Base-by-base conservation (phyloP, 257 asterid genomes). In the Ajuga chamaepitys region DNA sequence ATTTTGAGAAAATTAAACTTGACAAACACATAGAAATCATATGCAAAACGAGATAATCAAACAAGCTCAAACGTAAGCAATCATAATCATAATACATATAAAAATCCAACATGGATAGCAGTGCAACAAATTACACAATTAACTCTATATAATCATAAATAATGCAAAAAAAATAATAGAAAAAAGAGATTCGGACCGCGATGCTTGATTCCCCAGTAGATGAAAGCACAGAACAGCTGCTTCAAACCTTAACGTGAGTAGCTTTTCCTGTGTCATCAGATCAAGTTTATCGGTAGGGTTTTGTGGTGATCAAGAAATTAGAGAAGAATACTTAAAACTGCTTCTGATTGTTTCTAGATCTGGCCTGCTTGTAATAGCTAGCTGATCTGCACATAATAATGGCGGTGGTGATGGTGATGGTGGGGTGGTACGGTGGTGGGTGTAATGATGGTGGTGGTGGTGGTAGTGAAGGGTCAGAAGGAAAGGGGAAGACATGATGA, bases 191-290 rank as follows among this genome's bases (percentile, higher is more conserved):
- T 75, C 84, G 84, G 84, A 79, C 84, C 84, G 71, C 34, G 74
- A 55, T 20, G 84, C 84, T 79, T 79, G 78, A 79, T 79, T 79
- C 84, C 84, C 84, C 71, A 8, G 18, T 40, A 67, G 41, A 64
- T 3, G 61, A 32, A 38, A 56, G 40, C 57, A 40, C 38, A 64
- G 70, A 37, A 51, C 11, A 48, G 65, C 61, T 7, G 56, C 3
- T 20, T 35, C 13, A 10, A 58, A 70, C 66, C 76, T 70, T 58
- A 30, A 30, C 37, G 7, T 30, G 7, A 73, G 57, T 21, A 60
- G 58, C 71, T 55, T 4, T n/a, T 64, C 62, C 35, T 73, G 62
- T 56, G 46, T 41, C 61, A 56, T 58, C 80, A 48, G 63, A 38
- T 55, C 50, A 32, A 47, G 53, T 66, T 63, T 51, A 47, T 48